Base-by-base conservation (phyloP, 192 early-diverging fungal species). In the Coemansia sp. region DNA sequence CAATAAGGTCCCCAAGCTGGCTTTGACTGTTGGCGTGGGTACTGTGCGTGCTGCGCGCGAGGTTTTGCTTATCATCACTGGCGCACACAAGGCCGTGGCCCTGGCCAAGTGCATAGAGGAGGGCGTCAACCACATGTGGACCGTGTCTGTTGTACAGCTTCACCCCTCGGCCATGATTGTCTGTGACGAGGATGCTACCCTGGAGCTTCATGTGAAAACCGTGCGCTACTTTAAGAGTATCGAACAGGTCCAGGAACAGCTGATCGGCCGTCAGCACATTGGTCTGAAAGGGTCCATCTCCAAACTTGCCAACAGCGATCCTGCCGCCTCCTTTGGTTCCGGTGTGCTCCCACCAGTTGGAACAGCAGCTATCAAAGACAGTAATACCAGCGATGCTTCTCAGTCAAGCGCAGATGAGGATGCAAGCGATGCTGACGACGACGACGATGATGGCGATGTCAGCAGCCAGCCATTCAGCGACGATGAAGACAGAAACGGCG, bases 101-200 rank as follows among this genome's bases (percentile, higher is more conserved):
- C 75, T 95, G 63, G 91, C 92, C 69, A 93, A 95, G 84, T 93
- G 92, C 79, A 92, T 94, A 58, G 93, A 86, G 60, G 89, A 89
- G 66, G 90, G 92, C 20, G 90, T 95, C 71, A 95, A 95, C 85
- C 92, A 94, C 85, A 95, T 95, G 92, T 95, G 91, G 91, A 93
- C 92, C 15, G 89, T 95, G 63, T 93, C 91, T 16, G 93, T 91
- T 24, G 89, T 95, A 70, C 92, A 95, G 79, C 76, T 91, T 41
- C 92, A 95, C 65, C 90, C 92, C 33, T 88, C 89, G 44, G 90
- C 90, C 41, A 88, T 95, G 88, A 87, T 95, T 79, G 92, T 93
- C 44, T 95, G 94, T 69, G 94, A 95, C 80, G 94, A 95, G 78
- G 94, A 95, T 64, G 92, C 94, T 22, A 94, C 92, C 2, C 77